Conservation (phyloP, 116 monocot genomes). For the Posidonia oceanica region DNA sequence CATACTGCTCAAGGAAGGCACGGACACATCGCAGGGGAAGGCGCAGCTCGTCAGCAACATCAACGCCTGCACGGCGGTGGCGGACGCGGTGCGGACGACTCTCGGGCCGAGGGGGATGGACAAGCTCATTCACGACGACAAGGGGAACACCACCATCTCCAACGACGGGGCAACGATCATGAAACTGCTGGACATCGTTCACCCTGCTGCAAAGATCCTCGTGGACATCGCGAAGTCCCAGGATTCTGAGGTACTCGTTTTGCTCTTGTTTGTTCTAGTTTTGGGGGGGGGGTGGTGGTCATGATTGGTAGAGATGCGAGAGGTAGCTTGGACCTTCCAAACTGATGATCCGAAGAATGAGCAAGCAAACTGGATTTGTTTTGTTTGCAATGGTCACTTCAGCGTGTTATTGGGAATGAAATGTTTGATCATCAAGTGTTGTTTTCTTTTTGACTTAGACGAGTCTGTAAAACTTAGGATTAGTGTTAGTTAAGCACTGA, state of each 20-base stretch:
- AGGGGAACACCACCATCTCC: slow-evolving; percentile 92
- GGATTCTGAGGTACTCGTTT: slow-evolving; percentile 74
- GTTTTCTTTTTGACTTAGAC: too few species aligned
- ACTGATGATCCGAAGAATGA: too few species aligned
- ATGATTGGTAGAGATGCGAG: too few species aligned
- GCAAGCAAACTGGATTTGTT: too few species aligned
- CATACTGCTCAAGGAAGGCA: slow-evolving; percentile 94
- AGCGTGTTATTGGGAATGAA: too few species aligned
- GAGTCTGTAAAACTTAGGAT: too few species aligned
- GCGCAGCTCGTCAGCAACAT: slow-evolving; percentile 95
- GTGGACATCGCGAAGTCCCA: slow-evolving; percentile 95
- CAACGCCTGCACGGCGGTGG: slow-evolving; percentile 84
- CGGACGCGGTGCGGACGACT: slow-evolving; percentile 76
- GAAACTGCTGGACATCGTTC: slow-evolving; percentile 91
- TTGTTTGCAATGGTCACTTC: too few species aligned
- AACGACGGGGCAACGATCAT: slow-evolving; percentile 99
- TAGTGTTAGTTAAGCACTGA: too few species aligned
- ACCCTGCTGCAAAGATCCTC: slow-evolving; percentile 91
- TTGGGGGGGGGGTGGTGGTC: background rate
- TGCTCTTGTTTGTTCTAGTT: background rate
- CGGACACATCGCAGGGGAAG: slow-evolving; percentile 95
- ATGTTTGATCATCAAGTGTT: too few species aligned
- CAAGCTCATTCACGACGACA: slow-evolving; percentile 97
- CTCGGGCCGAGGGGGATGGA: slow-evolving; percentile 98
- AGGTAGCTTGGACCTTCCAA: too few species aligned